Evolutionary conservation across 164 flowering plant species (phyloP).

Genomic region (Stephania japonica): DNA sequence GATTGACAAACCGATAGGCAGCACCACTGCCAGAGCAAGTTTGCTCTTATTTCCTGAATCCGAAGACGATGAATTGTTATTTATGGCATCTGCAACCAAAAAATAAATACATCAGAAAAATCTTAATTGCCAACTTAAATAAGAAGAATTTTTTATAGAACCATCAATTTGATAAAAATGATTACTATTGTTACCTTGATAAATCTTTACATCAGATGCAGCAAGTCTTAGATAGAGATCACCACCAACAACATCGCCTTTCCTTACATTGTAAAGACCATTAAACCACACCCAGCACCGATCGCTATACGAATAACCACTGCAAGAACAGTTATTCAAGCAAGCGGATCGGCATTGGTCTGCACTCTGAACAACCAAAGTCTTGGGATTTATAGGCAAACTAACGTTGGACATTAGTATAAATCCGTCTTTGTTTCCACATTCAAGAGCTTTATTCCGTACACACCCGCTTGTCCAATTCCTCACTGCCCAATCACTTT

Average conservation of each 20-base stretch:
- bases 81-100: not conserved
- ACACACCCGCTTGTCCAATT: slow-evolving; percentile 22
- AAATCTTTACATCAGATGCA: not conserved
- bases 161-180: too few species aligned
- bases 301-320: slow-evolving; percentile 20
- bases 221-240: slow-evolving; percentile 8
- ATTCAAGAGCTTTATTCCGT: slow-evolving; percentile 5
- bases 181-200: not conserved
- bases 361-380: not conserved
- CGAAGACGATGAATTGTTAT: not conserved
- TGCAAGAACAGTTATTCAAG: slow-evolving; percentile 29
- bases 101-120: not conserved
- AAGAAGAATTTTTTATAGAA: too few species aligned
- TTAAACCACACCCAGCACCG: slow-evolving; percentile 14
- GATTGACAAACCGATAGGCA: not conserved
- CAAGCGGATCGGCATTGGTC: slow-evolving; percentile 20
- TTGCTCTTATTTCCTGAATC: not conserved
- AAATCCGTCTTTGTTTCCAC: slow-evolving; percentile 18
- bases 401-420: slow-evolving; percentile 13
- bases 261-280: not conserved
- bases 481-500: slow-evolving; percentile 11
- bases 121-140: too few species aligned
- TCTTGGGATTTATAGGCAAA: slow-evolving; percentile 20
- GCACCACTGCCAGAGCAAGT: not conserved
- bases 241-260: slow-evolving; percentile 2